These are phyloP conservation scores for Ploettnerulaceae sp. DNA, from an alignment of 2,329 filamentous ascomycete genomes.

Conservation along the genomic window DNA sequence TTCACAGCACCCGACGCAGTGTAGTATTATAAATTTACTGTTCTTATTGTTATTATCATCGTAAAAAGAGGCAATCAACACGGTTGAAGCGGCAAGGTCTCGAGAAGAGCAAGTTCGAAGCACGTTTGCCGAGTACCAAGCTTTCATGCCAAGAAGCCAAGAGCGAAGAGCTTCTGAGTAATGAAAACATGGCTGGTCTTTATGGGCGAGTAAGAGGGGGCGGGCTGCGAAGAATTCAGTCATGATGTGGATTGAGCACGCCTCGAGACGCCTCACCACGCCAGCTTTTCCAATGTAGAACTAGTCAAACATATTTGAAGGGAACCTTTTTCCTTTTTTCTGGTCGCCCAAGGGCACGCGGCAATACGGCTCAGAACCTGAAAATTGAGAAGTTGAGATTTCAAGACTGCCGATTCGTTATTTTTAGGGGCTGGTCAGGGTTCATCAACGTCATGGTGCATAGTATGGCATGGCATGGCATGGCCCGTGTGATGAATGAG, in stretches of 20 bases:
- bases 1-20: too few species aligned
- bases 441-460: neutral
- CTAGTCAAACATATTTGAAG: too few species aligned
- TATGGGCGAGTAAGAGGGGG: neutral
- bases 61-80: neutral
- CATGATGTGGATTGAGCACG: neutral
- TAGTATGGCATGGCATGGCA: too few species aligned
- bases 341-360: neutral
- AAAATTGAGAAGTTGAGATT: neutral
- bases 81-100: neutral
- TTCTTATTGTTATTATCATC: too few species aligned
- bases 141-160: neutral
- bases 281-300: neutral
- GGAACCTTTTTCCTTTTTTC: too few species aligned
- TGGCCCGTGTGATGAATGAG: neutral
- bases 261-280: neutral
- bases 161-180: too few species aligned
- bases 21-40: too few species aligned
- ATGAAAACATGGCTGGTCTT: neutral
- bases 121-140: neutral
- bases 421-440: neutral
- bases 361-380: neutral
- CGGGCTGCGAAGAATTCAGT: neutral
- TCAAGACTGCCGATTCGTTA: too few species aligned
- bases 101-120: neutral